phyloP scores from a whole-genome alignment of 2,329 filamentous ascomycete species.

The Aureobasidium sp. region DNA sequence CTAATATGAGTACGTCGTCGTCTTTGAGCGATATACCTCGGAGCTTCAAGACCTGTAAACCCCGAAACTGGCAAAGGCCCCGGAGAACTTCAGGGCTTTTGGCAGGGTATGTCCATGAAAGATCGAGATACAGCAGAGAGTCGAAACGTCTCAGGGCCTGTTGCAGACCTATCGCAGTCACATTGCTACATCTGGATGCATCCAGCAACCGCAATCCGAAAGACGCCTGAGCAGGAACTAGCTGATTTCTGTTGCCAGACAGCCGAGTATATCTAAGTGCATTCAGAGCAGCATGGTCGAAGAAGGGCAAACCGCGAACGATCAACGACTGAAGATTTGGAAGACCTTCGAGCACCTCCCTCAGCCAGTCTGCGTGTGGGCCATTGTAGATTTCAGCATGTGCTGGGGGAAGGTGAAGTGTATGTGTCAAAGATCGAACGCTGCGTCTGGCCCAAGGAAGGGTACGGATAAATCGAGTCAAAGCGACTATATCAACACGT shows the following conservation, averaged over 20 bases:
- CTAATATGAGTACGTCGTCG: slow-evolving; percentile 42
- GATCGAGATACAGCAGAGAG: slow-evolving; percentile 47
- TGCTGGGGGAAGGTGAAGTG: slow-evolving; percentile 51
- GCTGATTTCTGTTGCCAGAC: background rate
- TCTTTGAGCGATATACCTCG: slow-evolving; percentile 46
- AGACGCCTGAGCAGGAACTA: slow-evolving; percentile 9
- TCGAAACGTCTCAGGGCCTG: slow-evolving; percentile 46
- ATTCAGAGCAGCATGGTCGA: slow-evolving; percentile 50
- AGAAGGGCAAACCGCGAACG: slow-evolving; percentile 51
- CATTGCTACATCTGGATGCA: slow-evolving; percentile 48
- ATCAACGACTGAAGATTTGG: slow-evolving; percentile 52
- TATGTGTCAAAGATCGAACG: slow-evolving; percentile 50
- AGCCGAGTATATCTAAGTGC: slow-evolving; percentile 32
- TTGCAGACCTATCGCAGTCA: slow-evolving; percentile 46
- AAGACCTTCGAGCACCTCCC: slow-evolving; percentile 48
- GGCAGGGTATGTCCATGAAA: slow-evolving; percentile 39
- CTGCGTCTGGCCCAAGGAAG: slow-evolving; percentile 44
- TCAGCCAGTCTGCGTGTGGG: slow-evolving; percentile 50
- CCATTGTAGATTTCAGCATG: slow-evolving; percentile 53
- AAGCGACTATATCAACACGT: slow-evolving; percentile 36
- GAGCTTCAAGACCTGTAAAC: slow-evolving; percentile 49
- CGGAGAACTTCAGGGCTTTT: slow-evolving; percentile 34
- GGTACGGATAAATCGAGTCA: slow-evolving; percentile 50
- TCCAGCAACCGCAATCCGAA: slow-evolving; percentile 48
- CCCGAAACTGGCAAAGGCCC: slow-evolving; percentile 37